phyloP scores from a whole-genome alignment of 148 eudicot genomes.

The Polygonum aviculare region DNA sequence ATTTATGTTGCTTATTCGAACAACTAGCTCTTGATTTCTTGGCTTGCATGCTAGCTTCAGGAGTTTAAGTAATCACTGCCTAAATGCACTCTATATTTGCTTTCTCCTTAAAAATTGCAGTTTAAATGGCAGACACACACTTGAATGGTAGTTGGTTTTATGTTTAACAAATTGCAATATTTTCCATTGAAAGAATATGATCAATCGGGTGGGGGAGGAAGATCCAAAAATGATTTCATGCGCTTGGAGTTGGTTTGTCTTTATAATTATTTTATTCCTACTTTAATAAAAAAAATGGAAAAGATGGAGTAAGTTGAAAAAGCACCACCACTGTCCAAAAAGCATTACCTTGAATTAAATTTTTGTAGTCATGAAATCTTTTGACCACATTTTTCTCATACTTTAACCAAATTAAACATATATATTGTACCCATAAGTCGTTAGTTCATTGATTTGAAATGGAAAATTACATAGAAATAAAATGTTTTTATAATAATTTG shows the following conservation, averaged over 20 bases:
- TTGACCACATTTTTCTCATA: neutral
- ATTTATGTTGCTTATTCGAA: neutral
- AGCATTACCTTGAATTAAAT: neutral
- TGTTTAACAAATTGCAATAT: neutral
- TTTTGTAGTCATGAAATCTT: neutral
- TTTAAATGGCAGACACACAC: constrained; percentile 1
- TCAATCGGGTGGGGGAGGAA: neutral
- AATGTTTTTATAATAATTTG: no score
- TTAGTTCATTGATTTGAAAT: neutral
- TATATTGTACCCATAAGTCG: neutral
- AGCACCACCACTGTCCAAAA: neutral
- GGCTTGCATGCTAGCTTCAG: neutral
- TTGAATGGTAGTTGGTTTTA: constrained; percentile 5
- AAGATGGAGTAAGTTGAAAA: neutral
- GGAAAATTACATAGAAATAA: no score
- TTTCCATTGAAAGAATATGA: neutral
- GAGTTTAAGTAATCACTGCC: neutral
- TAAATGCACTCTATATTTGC: neutral
- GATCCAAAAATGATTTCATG: neutral
- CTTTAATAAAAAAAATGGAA: neutral
- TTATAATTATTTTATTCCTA: neutral
- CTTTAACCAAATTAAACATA: neutral
- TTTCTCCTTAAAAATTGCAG: neutral
- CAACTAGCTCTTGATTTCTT: neutral
- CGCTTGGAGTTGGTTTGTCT: neutral